Evolutionary conservation across 805 yeast species (phyloP).

Genomic region (Starmerella davenportii): DNA sequence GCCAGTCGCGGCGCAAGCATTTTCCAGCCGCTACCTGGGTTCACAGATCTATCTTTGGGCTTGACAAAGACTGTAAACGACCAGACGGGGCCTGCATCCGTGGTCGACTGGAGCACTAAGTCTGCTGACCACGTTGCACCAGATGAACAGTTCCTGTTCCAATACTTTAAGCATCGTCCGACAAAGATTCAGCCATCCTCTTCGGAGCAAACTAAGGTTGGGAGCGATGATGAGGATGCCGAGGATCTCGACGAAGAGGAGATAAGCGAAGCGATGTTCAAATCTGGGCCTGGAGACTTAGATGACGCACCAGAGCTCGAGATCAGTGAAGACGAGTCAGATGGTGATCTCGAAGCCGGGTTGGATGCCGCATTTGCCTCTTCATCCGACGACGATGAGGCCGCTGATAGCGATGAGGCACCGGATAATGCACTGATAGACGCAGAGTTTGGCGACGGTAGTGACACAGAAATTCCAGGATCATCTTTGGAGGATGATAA

Average conservation of each 20-base stretch:
- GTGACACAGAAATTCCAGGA: constrained; percentile 5
- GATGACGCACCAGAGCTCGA: constrained; percentile 32
- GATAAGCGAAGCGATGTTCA: constrained; percentile 64
- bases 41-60: constrained; percentile 19
- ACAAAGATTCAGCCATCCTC: constrained; percentile 15
- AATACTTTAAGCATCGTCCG: constrained; percentile 45
- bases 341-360: constrained; percentile 26
- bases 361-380: constrained; percentile 19
- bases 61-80: constrained; percentile 30
- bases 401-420: constrained; percentile 41
- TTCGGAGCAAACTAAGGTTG: constrained; percentile 15
- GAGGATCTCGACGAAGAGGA: constrained; percentile 40
- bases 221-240: constrained; percentile 24
- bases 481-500: constrained; percentile 3
- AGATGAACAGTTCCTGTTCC: constrained; percentile 74
- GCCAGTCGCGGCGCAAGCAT: constrained; percentile 71
- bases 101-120: constrained; percentile 59
- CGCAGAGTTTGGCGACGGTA: constrained; percentile 2
- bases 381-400: constrained; percentile 18
- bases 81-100: constrained; percentile 53
- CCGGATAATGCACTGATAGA: constrained; percentile 1
- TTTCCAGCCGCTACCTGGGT: constrained; percentile 93
- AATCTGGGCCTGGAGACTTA: constrained; percentile 51
- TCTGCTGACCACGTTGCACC: constrained; percentile 53
- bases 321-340: constrained; percentile 23